Evolutionary conservation across 192 early-diverging fungal species (phyloP), one percentile per base, ranked within the genome.

Genomic region (Coemansia sp.): DNA sequence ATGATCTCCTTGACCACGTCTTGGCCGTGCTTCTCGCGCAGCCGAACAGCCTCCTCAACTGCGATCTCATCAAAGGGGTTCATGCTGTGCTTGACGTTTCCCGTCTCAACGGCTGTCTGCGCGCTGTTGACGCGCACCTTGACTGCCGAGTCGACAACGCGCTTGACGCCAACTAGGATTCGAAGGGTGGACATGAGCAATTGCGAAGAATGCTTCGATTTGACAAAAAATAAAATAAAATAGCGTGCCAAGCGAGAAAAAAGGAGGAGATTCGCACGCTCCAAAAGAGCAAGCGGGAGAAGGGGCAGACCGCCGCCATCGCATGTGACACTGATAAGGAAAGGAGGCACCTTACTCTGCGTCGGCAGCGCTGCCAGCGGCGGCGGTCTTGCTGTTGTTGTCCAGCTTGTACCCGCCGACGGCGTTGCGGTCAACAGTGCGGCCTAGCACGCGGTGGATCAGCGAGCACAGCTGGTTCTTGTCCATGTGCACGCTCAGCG

Each of bases 21-120:
- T 63, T 85, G 86, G 42, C 86, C 90, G 47, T 86, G 74, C 61
- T 87, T 89, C 82, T 99, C 96, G 86, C 93, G 94, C 77, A 99
- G 87, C 29, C 90, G 87, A 47, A 99, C 87, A 39, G 97, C 97
- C 76, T 96, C 94, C 75, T 99, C 96, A 12, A 98, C 84, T n/a
- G 95, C 97, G 75, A 99, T 99, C 74, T 99, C 97, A 78, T 98
- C 96, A 81, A 99, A 99, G 41, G 97, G 97, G 83, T 99, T 99
- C 92, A 99, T 94, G 68, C 91, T 93, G 88, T 99, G 97, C 88
- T 97, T 97, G 63, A 97, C 89, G 73, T 91, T 93, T 39, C 85
- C 85, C 24, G 92, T 94, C 79, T 98, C 97, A 72, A 99, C 94
- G 65, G 87, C 92, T 6, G 88, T 87, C 70, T 92, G 92, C 25